Percentiles rank a stretch among this genome's conserved stretches.
phyloP scores from a whole-genome alignment of 768 basidiomycete species.

The Hirschioporus abietinus region DNA sequence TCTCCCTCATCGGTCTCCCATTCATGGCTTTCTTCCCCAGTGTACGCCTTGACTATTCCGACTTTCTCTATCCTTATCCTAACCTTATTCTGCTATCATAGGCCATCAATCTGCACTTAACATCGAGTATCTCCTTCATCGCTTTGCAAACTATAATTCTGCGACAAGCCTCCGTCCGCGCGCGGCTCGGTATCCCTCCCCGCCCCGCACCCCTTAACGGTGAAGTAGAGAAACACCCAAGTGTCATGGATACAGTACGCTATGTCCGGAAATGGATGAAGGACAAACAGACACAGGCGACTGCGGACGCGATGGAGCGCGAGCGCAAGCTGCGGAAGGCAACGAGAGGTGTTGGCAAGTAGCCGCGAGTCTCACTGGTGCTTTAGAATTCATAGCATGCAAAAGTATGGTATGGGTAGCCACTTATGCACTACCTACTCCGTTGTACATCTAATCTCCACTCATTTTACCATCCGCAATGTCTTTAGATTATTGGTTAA shows the following conservation, averaged over 20 bases:
- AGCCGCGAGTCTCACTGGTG: conserved; percentile 15
- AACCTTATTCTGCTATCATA: conserved; percentile 18
- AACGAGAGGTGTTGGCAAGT: conserved; percentile 19
- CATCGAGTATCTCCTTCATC: conserved; percentile 44
- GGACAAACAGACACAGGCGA: conserved; percentile 24
- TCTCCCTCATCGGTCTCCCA: conserved; percentile 47
- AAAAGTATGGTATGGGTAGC: conserved; percentile 22
- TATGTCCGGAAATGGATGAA: conserved; percentile 32
- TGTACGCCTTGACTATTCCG: conserved; percentile 38
- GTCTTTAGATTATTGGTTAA: conserved; percentile 1
- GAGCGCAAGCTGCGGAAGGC: conserved; percentile 22
- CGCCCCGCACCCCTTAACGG: conserved; percentile 13
- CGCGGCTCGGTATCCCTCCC: conserved; percentile 31
- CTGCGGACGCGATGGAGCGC: conserved; percentile 20
- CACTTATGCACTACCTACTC: background rate
- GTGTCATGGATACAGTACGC: conserved; percentile 28
- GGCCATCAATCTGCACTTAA: conserved; percentile 57
- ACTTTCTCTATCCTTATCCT: conserved; percentile 1
- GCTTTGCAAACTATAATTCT: conserved; percentile 46
- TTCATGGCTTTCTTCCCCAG: conserved; percentile 57
- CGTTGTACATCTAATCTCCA: conserved; percentile 6
- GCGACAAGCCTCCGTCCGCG: conserved; percentile 37
- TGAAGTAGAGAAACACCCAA: conserved; percentile 7
- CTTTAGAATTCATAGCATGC: conserved; percentile 18
- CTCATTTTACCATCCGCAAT: background rate